Evolutionary conservation across 345 rosid genomes (phyloP).

Genomic region (Kandelia obovata): DNA sequence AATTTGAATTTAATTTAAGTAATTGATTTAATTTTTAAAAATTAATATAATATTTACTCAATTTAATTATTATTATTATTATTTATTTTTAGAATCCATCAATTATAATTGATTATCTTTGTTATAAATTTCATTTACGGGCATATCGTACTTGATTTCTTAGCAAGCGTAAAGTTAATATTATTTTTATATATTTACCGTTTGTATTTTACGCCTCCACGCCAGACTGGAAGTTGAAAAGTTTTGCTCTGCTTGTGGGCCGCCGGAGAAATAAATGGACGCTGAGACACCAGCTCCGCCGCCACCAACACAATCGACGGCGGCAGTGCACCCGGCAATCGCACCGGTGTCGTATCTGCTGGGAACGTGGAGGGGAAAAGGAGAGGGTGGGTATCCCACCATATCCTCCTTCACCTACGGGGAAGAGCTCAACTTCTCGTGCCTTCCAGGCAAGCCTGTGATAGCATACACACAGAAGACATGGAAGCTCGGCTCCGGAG

Average conservation of each 20-base stretch:
- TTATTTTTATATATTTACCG: too few relatives aligned
- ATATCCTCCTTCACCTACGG: constrained; percentile 56
- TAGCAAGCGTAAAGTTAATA: too few relatives aligned
- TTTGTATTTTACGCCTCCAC: too few relatives aligned
- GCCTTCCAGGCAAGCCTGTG: constrained; percentile 65
- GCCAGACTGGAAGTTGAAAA: too few relatives aligned
- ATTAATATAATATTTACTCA: too few relatives aligned
- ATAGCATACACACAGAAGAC: constrained; percentile 64
- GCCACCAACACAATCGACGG: background rate
- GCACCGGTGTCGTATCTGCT: constrained; percentile 54
- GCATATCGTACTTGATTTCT: too few relatives aligned
- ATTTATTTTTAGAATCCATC: too few relatives aligned
- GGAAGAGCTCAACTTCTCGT: constrained; percentile 61
- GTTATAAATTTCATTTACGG: too few relatives aligned
- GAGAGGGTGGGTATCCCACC: constrained; percentile 64
- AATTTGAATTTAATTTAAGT: too few relatives aligned
- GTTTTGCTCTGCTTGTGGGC: background rate
- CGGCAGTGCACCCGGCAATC: constrained; percentile 46
- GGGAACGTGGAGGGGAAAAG: constrained; percentile 80
- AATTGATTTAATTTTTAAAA: too few relatives aligned
- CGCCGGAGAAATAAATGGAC: background rate
- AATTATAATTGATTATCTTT: too few relatives aligned
- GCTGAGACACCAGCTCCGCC: background rate
- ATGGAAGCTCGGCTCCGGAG: constrained; percentile 56
- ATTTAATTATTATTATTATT: too few relatives aligned